These are phyloP conservation scores for Cyberlindnera japonica DNA, from an alignment of 805 yeast genomes.

Conservation along the genomic window DNA sequence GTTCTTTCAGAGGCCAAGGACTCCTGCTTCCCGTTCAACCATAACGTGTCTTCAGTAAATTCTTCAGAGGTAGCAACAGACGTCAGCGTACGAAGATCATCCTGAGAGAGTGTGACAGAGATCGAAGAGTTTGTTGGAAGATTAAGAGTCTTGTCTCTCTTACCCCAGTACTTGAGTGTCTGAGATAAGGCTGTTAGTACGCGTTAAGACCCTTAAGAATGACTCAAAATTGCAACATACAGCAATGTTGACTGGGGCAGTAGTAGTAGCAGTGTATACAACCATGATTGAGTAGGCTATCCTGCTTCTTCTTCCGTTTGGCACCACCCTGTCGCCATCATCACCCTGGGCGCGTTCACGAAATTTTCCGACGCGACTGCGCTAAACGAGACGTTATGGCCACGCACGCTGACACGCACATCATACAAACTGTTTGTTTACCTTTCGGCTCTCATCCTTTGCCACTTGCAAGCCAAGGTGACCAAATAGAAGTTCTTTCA, in stretches of 20 bases:
- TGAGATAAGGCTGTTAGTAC: slow-evolving; percentile 20
- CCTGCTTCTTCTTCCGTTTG: not conserved
- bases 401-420: too few relatives aligned
- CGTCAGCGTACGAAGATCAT: slow-evolving; percentile 87
- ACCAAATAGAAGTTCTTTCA: too few relatives aligned
- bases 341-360: not conserved
- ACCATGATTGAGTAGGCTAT: slow-evolving; percentile 34
- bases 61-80: slow-evolving; percentile 68
- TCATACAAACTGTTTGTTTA: slow-evolving; percentile 9
- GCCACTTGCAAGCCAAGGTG: not conserved
- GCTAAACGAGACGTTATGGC: slow-evolving; percentile 4
- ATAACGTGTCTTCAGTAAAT: slow-evolving; percentile 63
- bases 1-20: slow-evolving; percentile 60
- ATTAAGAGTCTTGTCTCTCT: slow-evolving; percentile 83
- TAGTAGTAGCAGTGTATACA: slow-evolving; percentile 70
- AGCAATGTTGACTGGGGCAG: slow-evolving; percentile 98
- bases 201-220: not conserved
- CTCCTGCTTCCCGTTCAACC: slow-evolving; percentile 84
- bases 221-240: slow-evolving; percentile 40
- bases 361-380: not conserved
- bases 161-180: slow-evolving; percentile 98
- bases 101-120: slow-evolving; percentile 89
- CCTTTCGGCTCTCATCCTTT: slow-evolving; percentile 5
- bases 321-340: not conserved
- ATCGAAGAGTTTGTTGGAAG: slow-evolving; percentile 96